A percentile compares a stretch with the other conserved stretches of the same genome.
phyloP scores from a whole-genome alignment of 1,139 yeast genomes.

The Geotrichum australiense region DNA sequence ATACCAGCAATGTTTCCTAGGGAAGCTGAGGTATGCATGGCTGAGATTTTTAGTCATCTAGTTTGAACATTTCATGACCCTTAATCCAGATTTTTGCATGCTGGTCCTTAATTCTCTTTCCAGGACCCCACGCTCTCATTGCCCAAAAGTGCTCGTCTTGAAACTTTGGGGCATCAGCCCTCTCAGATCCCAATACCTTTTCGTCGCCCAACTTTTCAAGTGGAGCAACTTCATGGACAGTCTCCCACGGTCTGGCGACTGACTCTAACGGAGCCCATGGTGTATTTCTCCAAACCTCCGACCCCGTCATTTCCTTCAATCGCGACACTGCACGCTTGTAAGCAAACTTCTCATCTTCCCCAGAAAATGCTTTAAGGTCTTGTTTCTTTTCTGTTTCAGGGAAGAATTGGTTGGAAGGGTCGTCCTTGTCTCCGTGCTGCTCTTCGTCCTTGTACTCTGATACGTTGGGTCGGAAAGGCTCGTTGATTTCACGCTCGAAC shows the following conservation, averaged over 20 bases:
- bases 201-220: background rate
- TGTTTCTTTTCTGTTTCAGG: slow-evolving; percentile 12
- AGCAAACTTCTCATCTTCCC: slow-evolving; percentile 74
- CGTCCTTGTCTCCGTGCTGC: slow-evolving; percentile 8
- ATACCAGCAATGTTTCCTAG: no score
- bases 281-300: slow-evolving; percentile 45
- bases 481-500: slow-evolving; percentile 51
- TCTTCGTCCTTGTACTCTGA: slow-evolving; percentile 47
- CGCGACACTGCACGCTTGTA: slow-evolving; percentile 66
- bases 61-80: slow-evolving; percentile 26
- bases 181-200: slow-evolving; percentile 5
- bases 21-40: no score
- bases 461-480: slow-evolving; percentile 66
- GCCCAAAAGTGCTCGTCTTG: slow-evolving; percentile 55
- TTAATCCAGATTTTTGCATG: slow-evolving; percentile 48
- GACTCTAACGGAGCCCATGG: slow-evolving; percentile 53
- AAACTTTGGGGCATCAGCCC: slow-evolving; percentile 41
- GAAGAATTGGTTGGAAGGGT: slow-evolving; percentile 16
- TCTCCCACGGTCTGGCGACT: slow-evolving; percentile 59
- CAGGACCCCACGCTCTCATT: slow-evolving; percentile 56
- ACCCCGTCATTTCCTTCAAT: slow-evolving; percentile 58
- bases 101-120: slow-evolving; percentile 44
- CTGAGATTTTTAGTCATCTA: no score
- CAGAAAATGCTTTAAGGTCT: slow-evolving; percentile 55
- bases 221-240: slow-evolving; percentile 1